Conservation (phyloP, 148 eudicot species). For the Fagopyrum esculentum region DNA sequence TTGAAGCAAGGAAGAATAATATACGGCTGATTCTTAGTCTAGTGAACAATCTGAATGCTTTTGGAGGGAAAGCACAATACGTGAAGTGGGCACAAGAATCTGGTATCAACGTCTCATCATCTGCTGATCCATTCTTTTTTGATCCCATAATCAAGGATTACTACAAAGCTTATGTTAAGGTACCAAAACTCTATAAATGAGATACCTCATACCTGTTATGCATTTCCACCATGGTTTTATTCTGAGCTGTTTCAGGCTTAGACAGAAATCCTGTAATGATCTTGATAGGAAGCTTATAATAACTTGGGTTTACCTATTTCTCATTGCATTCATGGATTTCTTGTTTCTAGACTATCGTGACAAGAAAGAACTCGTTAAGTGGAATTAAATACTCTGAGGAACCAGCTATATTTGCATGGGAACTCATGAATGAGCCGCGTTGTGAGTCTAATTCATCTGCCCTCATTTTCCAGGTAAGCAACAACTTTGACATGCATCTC, state of each 20-base stretch:
- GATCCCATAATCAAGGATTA: constrained; percentile 33
- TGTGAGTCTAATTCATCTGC: constrained; percentile 39
- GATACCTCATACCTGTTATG: background rate
- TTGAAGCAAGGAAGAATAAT: constrained; percentile 46
- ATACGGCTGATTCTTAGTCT: constrained; percentile 45
- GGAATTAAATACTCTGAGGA: constrained; percentile 45
- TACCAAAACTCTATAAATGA: constrained; percentile 2
- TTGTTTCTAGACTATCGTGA: constrained; percentile 34
- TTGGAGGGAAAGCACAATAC: constrained; percentile 60
- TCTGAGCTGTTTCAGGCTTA: background rate
- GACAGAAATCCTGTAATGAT: background rate
- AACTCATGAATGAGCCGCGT: constrained; percentile 50
- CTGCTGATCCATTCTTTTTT: constrained; percentile 40
- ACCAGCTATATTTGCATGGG: constrained; percentile 58
- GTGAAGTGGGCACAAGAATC: constrained; percentile 47
- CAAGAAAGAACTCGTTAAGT: constrained; percentile 39
- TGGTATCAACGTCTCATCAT: constrained; percentile 32
- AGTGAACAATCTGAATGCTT: constrained; percentile 51
- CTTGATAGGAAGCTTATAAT: background rate
- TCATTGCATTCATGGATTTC: background rate
- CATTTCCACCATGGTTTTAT: background rate
- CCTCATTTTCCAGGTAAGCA: constrained; percentile 32
- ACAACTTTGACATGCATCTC: background rate
- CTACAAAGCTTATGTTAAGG: constrained; percentile 45
- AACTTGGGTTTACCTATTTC: background rate